Evolutionary conservation across 495 filamentous ascomycete species (phyloP), one percentile per base, ranked within the genome.

Genomic region (Evansstolkia leycettana): DNA sequence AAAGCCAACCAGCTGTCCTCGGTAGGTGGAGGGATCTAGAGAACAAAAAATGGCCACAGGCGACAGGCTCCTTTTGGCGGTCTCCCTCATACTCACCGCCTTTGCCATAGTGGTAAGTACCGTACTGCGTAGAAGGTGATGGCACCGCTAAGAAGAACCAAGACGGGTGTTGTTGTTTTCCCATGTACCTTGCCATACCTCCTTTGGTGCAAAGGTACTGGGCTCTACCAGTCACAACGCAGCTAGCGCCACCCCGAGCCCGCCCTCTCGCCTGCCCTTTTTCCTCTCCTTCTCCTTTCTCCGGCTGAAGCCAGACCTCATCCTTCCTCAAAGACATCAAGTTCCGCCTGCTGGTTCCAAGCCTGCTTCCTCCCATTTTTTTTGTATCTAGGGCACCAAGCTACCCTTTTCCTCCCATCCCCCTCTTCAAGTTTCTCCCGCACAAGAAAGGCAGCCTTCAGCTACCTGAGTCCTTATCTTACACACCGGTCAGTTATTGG

Each of bases 381-480:
- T 32, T 45, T 50, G 65, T 65, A 66, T 82, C 81, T 88, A 84
- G 82, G 82, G 82, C 82, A 82, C 81, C 56, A 70, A 88, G 82
- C 82, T 82, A 85, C 82, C 82, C 82, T 86, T 70, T 69, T 57
- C 51, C 50, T 40, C 47, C 37, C 40, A 35, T 42, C 54, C 58
- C 54, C 55, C 62, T 56, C 55, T 58, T 63, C 67, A 71, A 69
- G 50, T 55, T 43, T 50, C 41, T 56, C 70, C 75, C 70, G 60
- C 43, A 50, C 45, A 47, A 51, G 63, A 48, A 48, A 64, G 56
- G 58, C 62, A 60, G 52, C 54, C 57, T 64, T 45, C 48, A 40
- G 43, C 46, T 47, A 39, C 56, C 60, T 54, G 54, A 59, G 60
- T 61, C 51, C 47, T 53, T 57, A 42, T 51, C 52, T 54, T 49